phyloP scores from a whole-genome alignment of 169 alveolate genomes.

The Perkinsus marinus region DNA sequence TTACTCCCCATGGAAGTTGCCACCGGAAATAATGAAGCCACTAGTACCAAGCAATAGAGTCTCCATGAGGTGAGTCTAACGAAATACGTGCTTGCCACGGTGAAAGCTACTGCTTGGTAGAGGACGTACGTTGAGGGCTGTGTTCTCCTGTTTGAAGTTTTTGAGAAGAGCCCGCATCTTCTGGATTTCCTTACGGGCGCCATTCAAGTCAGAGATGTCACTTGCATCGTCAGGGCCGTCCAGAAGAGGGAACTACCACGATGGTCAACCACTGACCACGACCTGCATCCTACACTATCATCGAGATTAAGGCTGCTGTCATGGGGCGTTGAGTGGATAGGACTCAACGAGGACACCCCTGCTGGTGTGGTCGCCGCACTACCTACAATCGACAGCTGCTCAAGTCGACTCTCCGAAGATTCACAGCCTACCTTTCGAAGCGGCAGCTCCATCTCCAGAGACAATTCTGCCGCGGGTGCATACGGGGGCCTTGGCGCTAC shows the following conservation, averaged over 20 bases:
- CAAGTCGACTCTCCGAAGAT: no score
- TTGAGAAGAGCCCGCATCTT: background rate
- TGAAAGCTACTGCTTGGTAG: background rate
- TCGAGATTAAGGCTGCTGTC: background rate
- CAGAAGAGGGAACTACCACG: background rate
- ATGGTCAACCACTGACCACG: background rate
- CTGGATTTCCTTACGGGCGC: background rate
- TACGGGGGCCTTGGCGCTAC: background rate
- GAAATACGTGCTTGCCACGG: background rate
- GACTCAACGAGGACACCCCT: background rate
- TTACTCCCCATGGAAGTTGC: constrained; percentile 47
- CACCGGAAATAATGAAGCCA: constrained; percentile 25
- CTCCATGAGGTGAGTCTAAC: background rate
- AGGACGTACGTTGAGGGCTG: background rate
- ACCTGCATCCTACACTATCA: background rate
- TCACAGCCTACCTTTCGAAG: background rate
- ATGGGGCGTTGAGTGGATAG: background rate
- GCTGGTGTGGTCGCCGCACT: background rate
- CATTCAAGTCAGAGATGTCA: background rate
- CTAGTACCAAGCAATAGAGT: constrained; percentile 4
- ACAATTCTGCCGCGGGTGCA: background rate
- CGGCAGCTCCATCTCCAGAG: background rate
- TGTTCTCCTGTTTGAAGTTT: background rate
- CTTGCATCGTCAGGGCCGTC: background rate
- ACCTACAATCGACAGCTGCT: background rate